Conservation (phyloP, 768 basidiomycete species). For the Xanthoconium purpureum region DNA sequence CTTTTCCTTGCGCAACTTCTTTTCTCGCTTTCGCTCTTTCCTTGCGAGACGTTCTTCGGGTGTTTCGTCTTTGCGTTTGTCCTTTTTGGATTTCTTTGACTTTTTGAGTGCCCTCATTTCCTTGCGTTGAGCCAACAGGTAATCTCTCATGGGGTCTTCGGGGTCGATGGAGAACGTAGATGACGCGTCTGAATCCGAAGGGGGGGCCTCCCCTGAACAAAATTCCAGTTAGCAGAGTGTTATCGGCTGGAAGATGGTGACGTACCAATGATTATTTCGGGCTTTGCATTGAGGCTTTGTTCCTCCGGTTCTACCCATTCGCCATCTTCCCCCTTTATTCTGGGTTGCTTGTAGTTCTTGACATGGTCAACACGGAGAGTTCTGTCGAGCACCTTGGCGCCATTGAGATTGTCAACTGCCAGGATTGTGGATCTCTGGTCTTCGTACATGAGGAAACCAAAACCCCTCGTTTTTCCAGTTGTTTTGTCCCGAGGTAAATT, state of each 20-base stretch:
- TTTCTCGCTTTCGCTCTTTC: conserved; percentile 73
- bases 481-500: conserved; percentile 93
- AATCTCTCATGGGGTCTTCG: conserved; percentile 98
- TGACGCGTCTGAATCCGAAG: conserved; percentile 64
- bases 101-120: conserved; percentile 68
- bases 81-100: conserved; percentile 58
- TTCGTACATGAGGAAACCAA: conserved; percentile 98
- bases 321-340: conserved; percentile 72
- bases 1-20: conserved; percentile 51
- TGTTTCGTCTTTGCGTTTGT: conserved; percentile 71
- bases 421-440: conserved; percentile 95
- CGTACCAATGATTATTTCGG: conserved; percentile 63
- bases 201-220: conserved; percentile 46
- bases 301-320: conserved; percentile 84
- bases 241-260: conserved; percentile 2
- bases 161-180: conserved; percentile 76
- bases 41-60: conserved; percentile 73
- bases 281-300: conserved; percentile 85
- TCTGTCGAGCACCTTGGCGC: conserved; percentile 80
- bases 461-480: conserved; percentile 87
- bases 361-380: conserved; percentile 92
- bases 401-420: conserved; percentile 98
- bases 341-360: conserved; percentile 88
- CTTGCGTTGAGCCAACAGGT: conserved; percentile 69
- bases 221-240: conserved; percentile 4